Base-by-base conservation (phyloP, 2,329 filamentous ascomycete species). In the Rutstroemia sp. region DNA sequence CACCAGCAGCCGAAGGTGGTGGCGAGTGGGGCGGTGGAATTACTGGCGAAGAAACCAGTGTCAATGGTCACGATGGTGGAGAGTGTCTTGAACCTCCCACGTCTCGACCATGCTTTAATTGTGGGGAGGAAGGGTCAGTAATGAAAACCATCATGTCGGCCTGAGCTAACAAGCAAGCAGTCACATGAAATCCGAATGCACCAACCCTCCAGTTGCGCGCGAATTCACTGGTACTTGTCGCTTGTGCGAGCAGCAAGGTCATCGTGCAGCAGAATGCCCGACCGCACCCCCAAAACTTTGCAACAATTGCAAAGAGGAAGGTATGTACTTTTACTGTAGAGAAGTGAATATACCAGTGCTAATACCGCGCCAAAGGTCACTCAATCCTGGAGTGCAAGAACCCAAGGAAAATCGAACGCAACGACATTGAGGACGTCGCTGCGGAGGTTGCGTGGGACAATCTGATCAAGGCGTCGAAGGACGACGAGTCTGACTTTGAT, bases 241-340 rank as follows among this genome's bases (percentile, higher is more conserved):
- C 60, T 73, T 79, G 68, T 84, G 81, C 62, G 71, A 74, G 16
- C 64, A 76, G 57, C 67, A 74, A 36, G 81, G 81, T 19, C 81
- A 84, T 60, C 73, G 81, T 64, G 73, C 78, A 51, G 76, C 78
- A 19, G 82, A 87, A 51, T 91, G 87, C 61, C 84, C 85, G 1
- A 70, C 77, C 1, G 80, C 80, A 60, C 76, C 78, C 6, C 74
- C 83, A 1, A 71, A 72, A 64, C 59, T 76, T 8, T 88, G 85
- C 70, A 75, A 75, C 50, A 84, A 86, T 65, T 89, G 86, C 65
- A 73, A 78, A 30, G 70, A 82, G 61, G 77, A 81, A 64, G 83
- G 84, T 82, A 67, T 61, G 72, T 63, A 30, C 27, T 30, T 30
- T 2, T 10, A 30, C 27, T 30, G 9, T 7, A 30, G 27, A 30